Percentiles rank a stretch among this genome's conserved stretches.
phyloP scores from a whole-genome alignment of 2,329 filamentous ascomycete species.

The Fusarium sp. region DNA sequence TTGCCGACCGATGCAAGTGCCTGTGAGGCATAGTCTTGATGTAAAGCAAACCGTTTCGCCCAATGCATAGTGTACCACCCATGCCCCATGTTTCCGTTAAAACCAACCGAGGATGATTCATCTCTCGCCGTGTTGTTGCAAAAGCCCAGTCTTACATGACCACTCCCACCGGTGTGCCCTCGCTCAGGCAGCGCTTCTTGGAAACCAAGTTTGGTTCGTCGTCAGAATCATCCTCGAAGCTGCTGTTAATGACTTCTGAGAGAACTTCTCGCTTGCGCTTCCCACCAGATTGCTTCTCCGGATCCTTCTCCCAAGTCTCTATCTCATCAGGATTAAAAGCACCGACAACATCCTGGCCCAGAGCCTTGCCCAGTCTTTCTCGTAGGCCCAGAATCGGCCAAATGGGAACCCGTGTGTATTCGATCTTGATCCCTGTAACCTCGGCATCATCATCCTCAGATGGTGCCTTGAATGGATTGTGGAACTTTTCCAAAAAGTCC shows the following conservation, averaged over 20 bases:
- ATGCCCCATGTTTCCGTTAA: slow-evolving; percentile 24
- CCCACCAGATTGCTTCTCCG: slow-evolving; percentile 45
- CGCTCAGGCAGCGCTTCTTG: slow-evolving; percentile 49
- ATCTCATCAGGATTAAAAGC: slow-evolving; percentile 51
- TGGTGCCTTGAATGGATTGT: slow-evolving; percentile 55
- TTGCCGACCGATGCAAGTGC: slow-evolving; percentile 31
- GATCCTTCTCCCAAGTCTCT: slow-evolving; percentile 56
- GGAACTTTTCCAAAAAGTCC: slow-evolving; percentile 59
- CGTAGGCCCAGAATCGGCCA: slow-evolving; percentile 64
- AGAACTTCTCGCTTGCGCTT: slow-evolving; percentile 51
- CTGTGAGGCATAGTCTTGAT: slow-evolving; percentile 36
- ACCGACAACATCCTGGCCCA: slow-evolving; percentile 61
- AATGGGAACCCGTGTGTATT: slow-evolving; percentile 58
- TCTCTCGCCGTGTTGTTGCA: slow-evolving; percentile 7
- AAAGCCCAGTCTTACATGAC: slow-evolving; percentile 39
- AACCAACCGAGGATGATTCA: slow-evolving; percentile 22
- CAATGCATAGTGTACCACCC: slow-evolving; percentile 19
- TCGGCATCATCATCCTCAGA: slow-evolving; percentile 36
- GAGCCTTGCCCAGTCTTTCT: slow-evolving; percentile 61
- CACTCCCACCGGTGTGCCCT: slow-evolving; percentile 45
- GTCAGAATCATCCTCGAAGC: slow-evolving; percentile 52
- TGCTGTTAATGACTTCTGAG: slow-evolving; percentile 51
- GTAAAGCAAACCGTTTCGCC: slow-evolving; percentile 22
- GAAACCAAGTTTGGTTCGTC: slow-evolving; percentile 44
- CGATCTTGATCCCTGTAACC: slow-evolving; percentile 53